Evolutionary conservation across 805 yeast genomes (phyloP), one percentile per base, ranked within the genome.

Genomic region (Candida ovalis): DNA sequence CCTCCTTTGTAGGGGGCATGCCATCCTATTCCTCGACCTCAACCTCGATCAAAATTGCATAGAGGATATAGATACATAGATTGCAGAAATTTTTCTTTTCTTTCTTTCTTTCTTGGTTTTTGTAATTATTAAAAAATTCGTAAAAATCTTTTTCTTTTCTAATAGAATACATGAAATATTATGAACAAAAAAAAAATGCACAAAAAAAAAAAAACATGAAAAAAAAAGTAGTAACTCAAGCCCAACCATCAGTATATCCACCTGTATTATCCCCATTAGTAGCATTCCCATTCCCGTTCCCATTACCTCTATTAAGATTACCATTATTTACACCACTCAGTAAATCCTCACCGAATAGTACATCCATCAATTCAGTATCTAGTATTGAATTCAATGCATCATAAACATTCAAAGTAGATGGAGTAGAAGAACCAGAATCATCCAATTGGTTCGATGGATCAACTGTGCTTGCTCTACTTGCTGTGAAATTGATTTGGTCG

Each of bases 361-460:
- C 63, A 45, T 64, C 68, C 63, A 64, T 64, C 22, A 64, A 45
- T 28, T 64, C 69, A 2, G 67, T 62, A 35, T 64, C 63, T 15
- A 64, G 44, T 7, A 64, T 56, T 1, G 67, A 56, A 44, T 49
- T 60, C 27, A 64, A 44, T 1, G 62, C 64, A 27, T 55, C 65
- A 41, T 61, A 63, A 18, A 61, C 56, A 32, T 58, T 57, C 19
- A 53, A n/a, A 3, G 50, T 51, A 4, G 51, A 42, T 28, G 52
- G 51, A 1, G 51, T 46, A 3, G 50, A 33, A 5, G 50, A n/a
- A 7, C 19, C 48, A 3, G 49, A 44, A 13, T 49, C 51, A 23
- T 27, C 18, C 10, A 23, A 6, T 6, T 28, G 24, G 9, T n/a
- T 23, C 12, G 19, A 4, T 17, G 19, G 19, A 17, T n/a, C 38